Base-by-base conservation (phyloP, 495 filamentous ascomycete genomes). In the Aspergillus panamensis region DNA sequence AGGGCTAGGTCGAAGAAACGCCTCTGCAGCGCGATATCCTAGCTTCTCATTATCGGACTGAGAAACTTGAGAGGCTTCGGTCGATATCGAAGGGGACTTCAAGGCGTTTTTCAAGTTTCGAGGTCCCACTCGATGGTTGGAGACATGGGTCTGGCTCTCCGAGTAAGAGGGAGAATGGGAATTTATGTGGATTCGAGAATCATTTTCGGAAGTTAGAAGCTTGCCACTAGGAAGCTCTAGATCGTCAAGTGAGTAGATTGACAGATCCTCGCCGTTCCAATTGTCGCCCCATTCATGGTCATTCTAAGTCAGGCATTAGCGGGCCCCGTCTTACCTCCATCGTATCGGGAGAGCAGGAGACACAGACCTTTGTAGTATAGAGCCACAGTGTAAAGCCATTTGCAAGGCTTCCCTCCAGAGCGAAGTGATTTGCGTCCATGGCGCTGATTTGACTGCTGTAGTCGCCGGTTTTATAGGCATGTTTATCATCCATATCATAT, bases 201-300 rank as follows among this genome's bases (percentile, higher is more conserved):
- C 59, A 25, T 21, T 48, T 7, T 62, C 62, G 13, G 57, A 31
- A 10, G 51, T 43, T n/a, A 64, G 29, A 51, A 30, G 62, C 53
- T 57, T 65, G 19, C 62, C 74, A 66, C 58, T 77, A 73, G 69
- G 80, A 0, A 96, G 77, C 21, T 85, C 80, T 20, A 81, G 81
- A 66, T 98, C 94, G 61, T 98, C 92, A 3, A 78, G 58, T 0
- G 90, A 96, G 65, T 83, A 89, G 33, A 98, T 95, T 8, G 91
- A 96, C 16, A 98, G 76, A 73, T 98, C 94, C 64, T 98, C 94
- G 30, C 94, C 94, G 60, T 98, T 97, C 94, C 94, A 98, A 44
- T 90, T 85, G 66, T 98, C 94, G 33, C 94, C 95, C 78, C 89
- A 89, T 65, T 87, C 78, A 62, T 98, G 94, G 53, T 87, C 86